Conservation (phyloP, 371 early-diverging fungal genomes). For the Mortierella polycephala region DNA sequence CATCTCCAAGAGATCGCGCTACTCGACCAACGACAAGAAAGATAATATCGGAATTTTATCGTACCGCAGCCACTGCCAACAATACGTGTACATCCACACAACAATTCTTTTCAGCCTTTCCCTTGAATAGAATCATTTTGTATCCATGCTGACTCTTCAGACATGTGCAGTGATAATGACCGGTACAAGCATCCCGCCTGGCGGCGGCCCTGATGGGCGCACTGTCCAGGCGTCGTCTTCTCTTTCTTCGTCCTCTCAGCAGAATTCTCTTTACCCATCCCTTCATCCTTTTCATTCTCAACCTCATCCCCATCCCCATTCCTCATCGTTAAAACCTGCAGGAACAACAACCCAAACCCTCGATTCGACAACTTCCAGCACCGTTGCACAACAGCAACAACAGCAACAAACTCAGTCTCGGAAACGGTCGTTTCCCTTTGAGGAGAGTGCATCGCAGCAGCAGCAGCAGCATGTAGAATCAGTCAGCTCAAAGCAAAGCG, state of each 20-base stretch:
- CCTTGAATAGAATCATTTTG: slow-evolving; percentile 7
- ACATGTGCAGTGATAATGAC: slow-evolving; percentile 44
- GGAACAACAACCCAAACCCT: neutral
- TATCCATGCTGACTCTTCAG: slow-evolving; percentile 42
- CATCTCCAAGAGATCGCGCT: neutral
- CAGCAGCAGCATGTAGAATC: neutral
- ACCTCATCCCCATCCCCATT: slow-evolving; percentile 7
- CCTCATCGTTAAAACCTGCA: neutral
- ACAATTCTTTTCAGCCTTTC: neutral
- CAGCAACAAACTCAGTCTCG: slow-evolving; percentile 9
- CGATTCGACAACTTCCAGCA: neutral
- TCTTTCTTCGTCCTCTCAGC: slow-evolving; percentile 13
- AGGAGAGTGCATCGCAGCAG: slow-evolving; percentile 4
- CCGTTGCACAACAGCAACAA: slow-evolving; percentile 4
- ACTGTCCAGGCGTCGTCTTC: slow-evolving; percentile 26
- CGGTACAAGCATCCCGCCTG: slow-evolving; percentile 38
- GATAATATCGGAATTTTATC: neutral
- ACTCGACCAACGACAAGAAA: neutral
- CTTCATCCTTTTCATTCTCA: slow-evolving; percentile 3
- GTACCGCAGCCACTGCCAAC: slow-evolving; percentile 19
- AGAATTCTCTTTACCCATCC: slow-evolving; percentile 3
- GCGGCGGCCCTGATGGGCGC: slow-evolving; percentile 25
- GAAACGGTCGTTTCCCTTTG: slow-evolving; percentile 18
- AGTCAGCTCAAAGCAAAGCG: neutral
- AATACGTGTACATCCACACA: neutral